These are phyloP conservation scores for Apophysomyces elegans DNA, from an alignment of 371 early-diverging fungal species.

Conservation along the genomic window DNA sequence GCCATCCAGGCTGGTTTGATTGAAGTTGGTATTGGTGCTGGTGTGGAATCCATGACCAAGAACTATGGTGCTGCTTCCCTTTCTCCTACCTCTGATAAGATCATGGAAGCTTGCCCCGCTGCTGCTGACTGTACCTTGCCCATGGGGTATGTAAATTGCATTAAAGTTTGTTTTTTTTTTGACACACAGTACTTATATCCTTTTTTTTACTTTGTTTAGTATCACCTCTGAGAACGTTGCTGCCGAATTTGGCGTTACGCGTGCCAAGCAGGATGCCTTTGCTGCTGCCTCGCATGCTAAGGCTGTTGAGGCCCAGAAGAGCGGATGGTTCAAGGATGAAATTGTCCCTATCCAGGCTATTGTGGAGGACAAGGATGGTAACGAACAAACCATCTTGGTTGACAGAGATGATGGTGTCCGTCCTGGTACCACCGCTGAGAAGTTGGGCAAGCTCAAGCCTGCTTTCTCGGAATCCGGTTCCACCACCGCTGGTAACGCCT, in stretches of 20 bases:
- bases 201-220: slow-evolving; percentile 29
- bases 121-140: slow-evolving; percentile 87
- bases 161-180: neutral
- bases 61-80: slow-evolving; percentile 85
- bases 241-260: slow-evolving; percentile 77
- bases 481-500: slow-evolving; percentile 98
- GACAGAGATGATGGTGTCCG: slow-evolving; percentile 95
- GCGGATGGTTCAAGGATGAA: slow-evolving; percentile 91
- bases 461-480: slow-evolving; percentile 88
- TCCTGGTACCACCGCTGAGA: slow-evolving; percentile 76
- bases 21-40: slow-evolving; percentile 97
- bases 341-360: slow-evolving; percentile 88
- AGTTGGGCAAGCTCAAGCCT: slow-evolving; percentile 87
- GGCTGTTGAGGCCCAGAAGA: slow-evolving; percentile 88
- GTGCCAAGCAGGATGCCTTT: slow-evolving; percentile 90
- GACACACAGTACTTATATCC: neutral
- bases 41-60: slow-evolving; percentile 98
- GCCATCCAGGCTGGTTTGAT: slow-evolving; percentile 93
- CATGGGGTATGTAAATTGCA: slow-evolving; percentile 68
- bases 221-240: slow-evolving; percentile 98
- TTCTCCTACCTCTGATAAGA: slow-evolving; percentile 74
- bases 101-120: slow-evolving; percentile 66
- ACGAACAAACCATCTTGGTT: slow-evolving; percentile 65
- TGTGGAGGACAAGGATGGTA: slow-evolving; percentile 76
- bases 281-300: slow-evolving; percentile 80